A percentile compares a stretch with the other conserved stretches of the same genome.
Conservation (phyloP, 257 asterid genomes). For the Solanum pimpinellifolium region DNA sequence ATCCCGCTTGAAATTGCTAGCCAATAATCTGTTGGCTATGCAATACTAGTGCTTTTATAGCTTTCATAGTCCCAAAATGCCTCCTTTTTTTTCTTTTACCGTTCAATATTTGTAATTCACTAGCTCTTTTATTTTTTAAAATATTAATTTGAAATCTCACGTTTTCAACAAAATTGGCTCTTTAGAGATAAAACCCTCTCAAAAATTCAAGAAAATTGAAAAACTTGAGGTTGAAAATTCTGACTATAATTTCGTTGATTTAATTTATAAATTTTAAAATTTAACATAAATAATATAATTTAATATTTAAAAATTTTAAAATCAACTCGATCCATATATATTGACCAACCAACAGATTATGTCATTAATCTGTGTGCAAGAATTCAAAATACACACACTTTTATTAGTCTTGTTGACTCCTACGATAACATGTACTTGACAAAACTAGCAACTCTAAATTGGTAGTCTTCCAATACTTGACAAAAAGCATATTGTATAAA, state of each 20-base stretch:
- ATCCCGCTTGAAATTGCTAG: not conserved
- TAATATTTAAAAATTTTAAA: not conserved
- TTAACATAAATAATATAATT: not conserved
- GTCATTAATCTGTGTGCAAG: not conserved
- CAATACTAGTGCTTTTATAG: not conserved
- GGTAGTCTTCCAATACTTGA: not conserved
- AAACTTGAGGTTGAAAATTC: not conserved
- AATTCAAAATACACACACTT: not conserved
- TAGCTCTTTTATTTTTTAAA: fast-evolving
- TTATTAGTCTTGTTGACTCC: not conserved
- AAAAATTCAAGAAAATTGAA: not conserved
- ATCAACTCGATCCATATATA: not conserved
- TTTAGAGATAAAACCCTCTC: not conserved
- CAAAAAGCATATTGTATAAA: not conserved
- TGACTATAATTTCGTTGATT: not conserved
- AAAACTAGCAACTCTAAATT: not conserved
- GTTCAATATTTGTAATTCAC: not conserved
- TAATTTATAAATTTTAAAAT: not conserved
- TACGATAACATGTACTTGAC: not conserved
- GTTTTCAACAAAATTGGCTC: not conserved
- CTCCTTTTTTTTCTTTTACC: not conserved
- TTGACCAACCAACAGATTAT: not conserved
- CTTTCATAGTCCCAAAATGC: not conserved
- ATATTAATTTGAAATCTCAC: not conserved
- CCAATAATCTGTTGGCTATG: not conserved